Evolutionary conservation across 805 yeast genomes (phyloP).

Genomic region (Suhomyces kilbournensis): DNA sequence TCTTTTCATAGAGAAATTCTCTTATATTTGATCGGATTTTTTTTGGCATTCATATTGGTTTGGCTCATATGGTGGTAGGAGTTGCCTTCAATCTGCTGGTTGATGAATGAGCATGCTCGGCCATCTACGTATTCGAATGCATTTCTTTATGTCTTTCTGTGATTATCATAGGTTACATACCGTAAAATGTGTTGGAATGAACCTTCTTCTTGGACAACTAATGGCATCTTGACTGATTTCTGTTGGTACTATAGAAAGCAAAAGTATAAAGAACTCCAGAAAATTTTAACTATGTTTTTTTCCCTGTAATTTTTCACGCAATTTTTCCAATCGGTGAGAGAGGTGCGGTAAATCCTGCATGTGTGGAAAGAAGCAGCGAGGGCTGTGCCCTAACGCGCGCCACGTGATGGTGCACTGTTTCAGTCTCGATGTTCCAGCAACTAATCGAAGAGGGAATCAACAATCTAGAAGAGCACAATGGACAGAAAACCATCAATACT

Average conservation of each 20-base stretch:
- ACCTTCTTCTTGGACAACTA: slow-evolving; percentile 98
- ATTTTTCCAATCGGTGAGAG: slow-evolving; percentile 11
- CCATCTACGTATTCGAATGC: background rate
- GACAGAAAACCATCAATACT: background rate
- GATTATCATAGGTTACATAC: slow-evolving; percentile 49
- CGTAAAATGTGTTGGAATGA: slow-evolving; percentile 99
- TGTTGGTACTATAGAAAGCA: slow-evolving; percentile 12
- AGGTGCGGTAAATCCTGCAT: slow-evolving; percentile 3
- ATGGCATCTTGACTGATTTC: slow-evolving; percentile 63
- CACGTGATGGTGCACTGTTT: slow-evolving; percentile 7
- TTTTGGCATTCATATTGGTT: background rate
- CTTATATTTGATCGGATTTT: background rate
- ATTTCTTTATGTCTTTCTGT: background rate
- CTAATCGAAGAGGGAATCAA: background rate
- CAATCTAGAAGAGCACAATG: background rate
- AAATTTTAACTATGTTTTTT: slow-evolving; percentile 19
- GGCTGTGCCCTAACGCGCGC: slow-evolving; percentile 8
- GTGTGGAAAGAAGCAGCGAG: background rate
- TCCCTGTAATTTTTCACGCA: slow-evolving; percentile 8
- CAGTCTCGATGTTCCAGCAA: background rate
- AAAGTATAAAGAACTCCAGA: slow-evolving; percentile 12
- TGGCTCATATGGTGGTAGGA: background rate
- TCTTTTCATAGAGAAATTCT: background rate
- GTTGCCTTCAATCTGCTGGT: background rate
- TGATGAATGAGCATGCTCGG: background rate